Conservation (phyloP, 2,329 filamentous ascomycete genomes). For the Cordyceps cicadae region DNA sequence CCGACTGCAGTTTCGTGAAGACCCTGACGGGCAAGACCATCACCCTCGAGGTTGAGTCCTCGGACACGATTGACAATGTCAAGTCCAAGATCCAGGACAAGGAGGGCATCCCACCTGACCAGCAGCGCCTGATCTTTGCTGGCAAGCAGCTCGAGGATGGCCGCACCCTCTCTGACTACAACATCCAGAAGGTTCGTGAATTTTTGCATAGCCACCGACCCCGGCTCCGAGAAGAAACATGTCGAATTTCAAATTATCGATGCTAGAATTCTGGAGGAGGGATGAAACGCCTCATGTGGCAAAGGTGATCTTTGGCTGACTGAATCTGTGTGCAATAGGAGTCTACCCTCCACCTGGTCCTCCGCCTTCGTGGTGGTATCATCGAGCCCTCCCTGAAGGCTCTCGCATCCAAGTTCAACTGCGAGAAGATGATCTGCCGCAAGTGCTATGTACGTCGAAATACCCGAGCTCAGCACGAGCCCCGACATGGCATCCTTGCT, state of each 20-base stretch:
- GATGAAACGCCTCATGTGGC: not conserved
- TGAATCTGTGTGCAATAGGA: conserved; percentile 48
- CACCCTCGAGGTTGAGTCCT: conserved; percentile 77
- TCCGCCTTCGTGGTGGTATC: conserved; percentile 98
- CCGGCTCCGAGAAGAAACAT: not conserved
- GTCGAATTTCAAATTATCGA: not conserved
- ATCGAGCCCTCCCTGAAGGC: conserved; percentile 99
- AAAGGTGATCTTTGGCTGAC: conserved; percentile 23
- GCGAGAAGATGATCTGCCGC: conserved; percentile 99
- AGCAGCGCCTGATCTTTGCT: conserved; percentile 97
- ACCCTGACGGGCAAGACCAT: conserved; percentile 99
- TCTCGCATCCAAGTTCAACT: conserved; percentile 99
- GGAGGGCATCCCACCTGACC: conserved; percentile 96
- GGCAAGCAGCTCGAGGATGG: conserved; percentile 99
- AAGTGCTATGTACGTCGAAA: conserved; percentile 88
- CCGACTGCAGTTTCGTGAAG: conserved; percentile 82
- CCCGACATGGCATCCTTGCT: not conserved
- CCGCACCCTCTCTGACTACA: conserved; percentile 94
- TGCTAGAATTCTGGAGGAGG: not conserved
- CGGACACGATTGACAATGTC: conserved; percentile 99
- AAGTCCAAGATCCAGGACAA: conserved; percentile 99
- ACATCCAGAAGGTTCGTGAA: conserved; percentile 87
- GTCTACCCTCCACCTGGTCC: conserved; percentile 95
- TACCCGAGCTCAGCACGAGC: not conserved
- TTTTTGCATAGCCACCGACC: not conserved